These are phyloP conservation scores for Sanghuangporus baumii DNA, from an alignment of 1,284 basidiomycete species.

Conservation along the genomic window DNA sequence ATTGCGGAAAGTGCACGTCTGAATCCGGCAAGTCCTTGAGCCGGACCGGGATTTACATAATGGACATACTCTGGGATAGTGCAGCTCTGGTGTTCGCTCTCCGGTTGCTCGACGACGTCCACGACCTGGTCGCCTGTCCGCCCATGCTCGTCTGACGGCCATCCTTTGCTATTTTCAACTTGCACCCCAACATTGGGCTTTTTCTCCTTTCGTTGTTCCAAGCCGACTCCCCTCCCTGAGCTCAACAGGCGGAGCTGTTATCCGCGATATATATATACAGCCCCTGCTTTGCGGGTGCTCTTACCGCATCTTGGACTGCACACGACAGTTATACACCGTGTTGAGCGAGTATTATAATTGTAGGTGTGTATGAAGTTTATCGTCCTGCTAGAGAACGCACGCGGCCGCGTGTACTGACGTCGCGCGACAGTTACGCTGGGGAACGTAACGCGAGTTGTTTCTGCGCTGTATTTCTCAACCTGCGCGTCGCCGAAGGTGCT, in stretches of 20 bases:
- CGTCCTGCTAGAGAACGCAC: not conserved
- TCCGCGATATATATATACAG: not conserved
- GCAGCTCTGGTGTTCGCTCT: not conserved
- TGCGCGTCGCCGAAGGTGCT: not conserved
- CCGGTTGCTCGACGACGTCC: constrained; percentile 5
- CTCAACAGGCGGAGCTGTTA: not conserved
- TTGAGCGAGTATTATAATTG: not conserved
- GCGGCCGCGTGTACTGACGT: not conserved
- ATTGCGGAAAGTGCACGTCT: not conserved
- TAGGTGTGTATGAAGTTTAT: not conserved
- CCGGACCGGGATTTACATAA: not conserved
- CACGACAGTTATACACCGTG: not conserved
- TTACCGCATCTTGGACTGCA: not conserved
- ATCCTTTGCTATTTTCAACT: not conserved
- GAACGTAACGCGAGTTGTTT: not conserved
- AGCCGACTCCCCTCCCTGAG: not conserved
- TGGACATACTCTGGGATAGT: not conserved
- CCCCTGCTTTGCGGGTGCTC: not conserved
- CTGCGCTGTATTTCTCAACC: not conserved
- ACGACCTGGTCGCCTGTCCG: constrained; percentile 5
- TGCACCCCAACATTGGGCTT: not conserved
- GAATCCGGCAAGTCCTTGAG: not conserved
- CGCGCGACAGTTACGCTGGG: not conserved
- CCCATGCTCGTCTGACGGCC: not conserved
- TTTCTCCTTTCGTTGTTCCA: not conserved